Evolutionary conservation across 768 basidiomycete species (phyloP).

Genomic region (Mycena filopes): DNA sequence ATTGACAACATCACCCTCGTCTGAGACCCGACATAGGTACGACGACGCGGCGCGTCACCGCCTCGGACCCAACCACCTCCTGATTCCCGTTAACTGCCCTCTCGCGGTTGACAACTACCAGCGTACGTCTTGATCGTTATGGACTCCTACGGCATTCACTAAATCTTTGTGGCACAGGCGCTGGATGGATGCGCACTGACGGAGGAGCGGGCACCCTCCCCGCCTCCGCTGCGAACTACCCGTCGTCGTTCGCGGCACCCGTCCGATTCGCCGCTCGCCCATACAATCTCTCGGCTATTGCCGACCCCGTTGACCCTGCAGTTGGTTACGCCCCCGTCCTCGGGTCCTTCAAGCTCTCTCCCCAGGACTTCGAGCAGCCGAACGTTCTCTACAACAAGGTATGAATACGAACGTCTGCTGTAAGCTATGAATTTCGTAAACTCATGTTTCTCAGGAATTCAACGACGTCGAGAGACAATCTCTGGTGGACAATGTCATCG

Average conservation of each 20-base stretch:
- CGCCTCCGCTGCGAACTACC: slow-evolving; percentile 28
- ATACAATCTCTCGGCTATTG: slow-evolving; percentile 28
- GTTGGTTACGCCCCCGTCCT: not conserved
- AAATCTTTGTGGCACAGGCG: too few relatives aligned
- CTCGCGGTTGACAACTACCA: slow-evolving; percentile 27
- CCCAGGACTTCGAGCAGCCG: slow-evolving; percentile 30
- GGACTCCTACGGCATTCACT: too few relatives aligned
- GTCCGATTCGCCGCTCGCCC: slow-evolving; percentile 18
- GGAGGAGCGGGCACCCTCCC: slow-evolving; percentile 25
- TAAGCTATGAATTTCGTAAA: too few relatives aligned
- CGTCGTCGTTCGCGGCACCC: slow-evolving; percentile 27
- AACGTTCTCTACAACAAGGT: slow-evolving; percentile 26
- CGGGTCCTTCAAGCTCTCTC: slow-evolving; percentile 20
- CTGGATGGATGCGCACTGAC: slow-evolving; percentile 31
- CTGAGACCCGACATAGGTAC: slow-evolving; percentile 7
- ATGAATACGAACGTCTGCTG: not conserved
- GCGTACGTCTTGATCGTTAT: slow-evolving; percentile 9
- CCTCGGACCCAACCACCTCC: slow-evolving; percentile 28
- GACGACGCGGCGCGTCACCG: slow-evolving; percentile 27
- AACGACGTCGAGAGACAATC: slow-evolving; percentile 24
- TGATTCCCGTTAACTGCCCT: slow-evolving; percentile 33
- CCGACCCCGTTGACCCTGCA: slow-evolving; percentile 22
- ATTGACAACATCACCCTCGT: not conserved
- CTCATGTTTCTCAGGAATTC: slow-evolving; percentile 20
- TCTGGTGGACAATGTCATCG: slow-evolving; percentile 26